These are phyloP conservation scores for Xylariaceae sp. DNA, from an alignment of 2,329 filamentous ascomycete genomes.

Conservation along the genomic window DNA sequence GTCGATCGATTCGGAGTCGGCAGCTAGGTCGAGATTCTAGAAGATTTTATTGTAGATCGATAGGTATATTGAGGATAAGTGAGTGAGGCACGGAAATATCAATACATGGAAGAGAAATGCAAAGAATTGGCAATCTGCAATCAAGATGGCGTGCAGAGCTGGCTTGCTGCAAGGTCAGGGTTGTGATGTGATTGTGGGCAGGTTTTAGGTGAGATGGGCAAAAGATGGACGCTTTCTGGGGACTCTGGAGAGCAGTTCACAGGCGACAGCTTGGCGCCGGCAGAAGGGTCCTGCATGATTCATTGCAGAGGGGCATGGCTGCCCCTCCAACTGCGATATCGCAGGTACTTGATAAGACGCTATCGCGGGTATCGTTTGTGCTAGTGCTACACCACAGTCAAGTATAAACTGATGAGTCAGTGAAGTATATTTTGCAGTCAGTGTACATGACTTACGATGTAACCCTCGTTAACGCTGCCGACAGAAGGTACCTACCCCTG, in stretches of 20 bases:
- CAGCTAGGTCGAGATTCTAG: not conserved
- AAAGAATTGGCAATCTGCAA: not conserved
- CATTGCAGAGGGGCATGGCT: slow-evolving; percentile 25
- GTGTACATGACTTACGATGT: not conserved
- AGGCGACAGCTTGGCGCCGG: no score
- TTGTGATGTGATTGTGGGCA: not conserved
- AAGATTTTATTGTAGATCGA: not conserved
- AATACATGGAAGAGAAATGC: not conserved
- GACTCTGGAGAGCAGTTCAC: no score
- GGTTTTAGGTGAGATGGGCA: not conserved
- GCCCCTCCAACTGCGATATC: slow-evolving; percentile 23
- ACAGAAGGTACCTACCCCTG: not conserved
- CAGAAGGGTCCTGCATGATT: slow-evolving; percentile 3
- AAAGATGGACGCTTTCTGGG: no score
- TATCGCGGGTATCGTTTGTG: not conserved
- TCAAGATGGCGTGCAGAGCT: not conserved
- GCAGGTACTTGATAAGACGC: not conserved
- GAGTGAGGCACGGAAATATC: not conserved
- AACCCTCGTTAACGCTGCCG: not conserved
- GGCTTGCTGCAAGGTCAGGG: not conserved
- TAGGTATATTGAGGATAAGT: no score
- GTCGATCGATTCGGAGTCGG: slow-evolving; percentile 25
- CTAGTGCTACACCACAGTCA: no score
- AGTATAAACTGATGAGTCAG: no score
- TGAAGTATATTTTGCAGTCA: not conserved